These are phyloP conservation scores for Erodium moschatum DNA, from an alignment of 441 rosid species.

Conservation along the genomic window DNA sequence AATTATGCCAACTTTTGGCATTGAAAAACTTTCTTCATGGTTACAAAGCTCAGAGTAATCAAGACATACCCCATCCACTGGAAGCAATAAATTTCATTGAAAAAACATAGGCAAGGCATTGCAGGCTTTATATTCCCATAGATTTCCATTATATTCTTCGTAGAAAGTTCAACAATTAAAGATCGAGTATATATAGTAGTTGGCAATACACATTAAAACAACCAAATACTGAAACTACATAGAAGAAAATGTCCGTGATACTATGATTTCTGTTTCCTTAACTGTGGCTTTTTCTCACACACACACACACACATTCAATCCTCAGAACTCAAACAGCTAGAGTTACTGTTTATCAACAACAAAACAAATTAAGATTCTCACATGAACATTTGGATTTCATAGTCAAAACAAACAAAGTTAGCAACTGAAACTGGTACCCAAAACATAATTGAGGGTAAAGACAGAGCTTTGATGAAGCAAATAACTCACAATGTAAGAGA, in stretches of 20 bases:
- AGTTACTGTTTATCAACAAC: conserved; percentile 4
- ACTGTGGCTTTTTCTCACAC: background rate
- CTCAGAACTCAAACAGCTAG: background rate
- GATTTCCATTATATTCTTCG: background rate
- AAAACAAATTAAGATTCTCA: background rate
- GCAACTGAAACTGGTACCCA: conserved; percentile 43
- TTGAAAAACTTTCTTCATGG: background rate
- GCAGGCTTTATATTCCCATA: background rate
- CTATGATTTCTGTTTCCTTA: background rate
- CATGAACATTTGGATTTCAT: conserved; percentile 25
- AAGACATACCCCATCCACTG: background rate
- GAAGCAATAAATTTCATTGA: conserved; percentile 6
- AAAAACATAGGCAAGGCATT: background rate
- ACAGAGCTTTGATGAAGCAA: conserved; percentile 26
- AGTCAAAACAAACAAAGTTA: conserved; percentile 45
- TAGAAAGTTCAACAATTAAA: background rate
- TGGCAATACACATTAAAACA: background rate
- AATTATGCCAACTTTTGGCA: background rate
- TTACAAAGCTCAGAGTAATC: background rate
- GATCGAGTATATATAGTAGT: background rate
- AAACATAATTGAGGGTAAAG: no score
- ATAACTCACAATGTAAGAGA: conserved; percentile 68
- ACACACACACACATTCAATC: background rate
- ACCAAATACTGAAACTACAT: background rate
- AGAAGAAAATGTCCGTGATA: background rate